Percentiles rank a stretch among this genome's conserved stretches.
These are phyloP conservation scores for Aegilops umbellulata DNA, from an alignment of 176 grass and related monocot species.

Conservation along the genomic window DNA sequence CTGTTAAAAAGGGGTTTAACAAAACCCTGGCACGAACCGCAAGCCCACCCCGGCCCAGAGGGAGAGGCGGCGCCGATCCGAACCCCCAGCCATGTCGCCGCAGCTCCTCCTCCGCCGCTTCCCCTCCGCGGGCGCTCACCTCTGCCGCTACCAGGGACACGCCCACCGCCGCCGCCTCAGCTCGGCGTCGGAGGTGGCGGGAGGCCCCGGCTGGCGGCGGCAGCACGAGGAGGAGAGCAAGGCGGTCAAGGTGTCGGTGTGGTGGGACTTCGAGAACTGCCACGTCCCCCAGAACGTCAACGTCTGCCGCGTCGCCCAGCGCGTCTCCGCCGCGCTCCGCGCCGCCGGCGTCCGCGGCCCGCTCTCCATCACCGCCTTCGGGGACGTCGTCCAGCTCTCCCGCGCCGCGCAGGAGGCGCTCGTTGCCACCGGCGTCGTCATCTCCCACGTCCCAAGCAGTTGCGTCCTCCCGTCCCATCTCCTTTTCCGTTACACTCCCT, in stretches of 20 bases:
- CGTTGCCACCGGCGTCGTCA: conserved; percentile 66
- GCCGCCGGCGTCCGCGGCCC: conserved; percentile 71
- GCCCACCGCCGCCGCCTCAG: conserved; percentile 9
- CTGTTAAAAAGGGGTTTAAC: background rate
- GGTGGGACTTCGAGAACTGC: conserved; percentile 99
- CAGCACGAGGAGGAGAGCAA: conserved; percentile 41
- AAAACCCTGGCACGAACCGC: conserved; percentile 31
- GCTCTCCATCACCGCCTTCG: conserved; percentile 80
- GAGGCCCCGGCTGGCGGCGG: background rate
- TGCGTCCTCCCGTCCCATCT: conserved; percentile 23
- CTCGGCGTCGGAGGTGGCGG: background rate
- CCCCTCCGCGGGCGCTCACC: conserved; percentile 6
- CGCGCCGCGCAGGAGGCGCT: conserved; percentile 68
- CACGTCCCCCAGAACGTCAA: conserved; percentile 53
- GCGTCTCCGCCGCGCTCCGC: conserved; percentile 67
- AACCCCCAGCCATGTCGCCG: conserved; percentile 37
- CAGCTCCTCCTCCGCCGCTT: conserved; percentile 31
- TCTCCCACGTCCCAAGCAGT: conserved; percentile 76
- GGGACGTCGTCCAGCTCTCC: conserved; percentile 62
- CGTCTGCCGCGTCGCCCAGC: conserved; percentile 48
- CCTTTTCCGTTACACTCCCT: background rate
- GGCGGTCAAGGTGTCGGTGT: conserved; percentile 74
- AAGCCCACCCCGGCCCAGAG: background rate
- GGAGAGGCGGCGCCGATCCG: conserved; percentile 7
- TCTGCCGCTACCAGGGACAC: background rate